Base-by-base conservation (phyloP, 345 rosid genomes). In the Eucalyptus marginata region DNA sequence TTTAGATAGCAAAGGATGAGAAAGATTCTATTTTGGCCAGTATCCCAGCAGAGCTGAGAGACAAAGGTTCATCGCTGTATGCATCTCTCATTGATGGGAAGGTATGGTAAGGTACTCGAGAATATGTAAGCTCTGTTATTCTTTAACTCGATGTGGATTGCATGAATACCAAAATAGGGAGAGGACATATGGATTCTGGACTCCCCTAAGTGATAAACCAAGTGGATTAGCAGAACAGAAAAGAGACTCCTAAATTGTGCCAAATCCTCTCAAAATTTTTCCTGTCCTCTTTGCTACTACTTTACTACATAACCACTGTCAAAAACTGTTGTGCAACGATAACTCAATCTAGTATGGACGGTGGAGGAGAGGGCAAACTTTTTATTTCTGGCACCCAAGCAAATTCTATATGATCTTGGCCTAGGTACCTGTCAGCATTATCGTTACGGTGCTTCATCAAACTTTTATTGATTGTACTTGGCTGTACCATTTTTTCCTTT, bases 1-100 rank as follows among this genome's bases (percentile, higher is more conserved):
- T 88, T 93, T 92, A 97, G 99, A 94, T 94, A 88, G 99, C 99
- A 43, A 87, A 81, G 40, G 98, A 96, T 25, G 98, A 94, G 89
- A 97, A 93, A 89, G 95, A 96, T 91, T 87, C 95, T 47, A 95
- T 97, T 86, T 87, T 96, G 93, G 95, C 94, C 86, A 95, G 97
- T 91, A 89, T 97, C 87, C 99, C 99, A 20, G 93, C 91, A 79
- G 96, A 94, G n/a, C 92, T 92, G 90, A 95, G 91, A 92, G 99
- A 95, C 54, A 93, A 90, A 88, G 99, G 98, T 44, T 96, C 97
- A 49, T 86, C 91, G 27, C 85, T 96, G 50, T 93, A 94, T 92
- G 88, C 94, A 91, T 91, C 98, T 91, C 96, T 97, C 46, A 90
- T 94, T 89, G 96, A 97, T 20, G 96, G 96, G 89, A 95, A 96